phyloP scores from a whole-genome alignment of 257 asterid genomes.

The Ballota nigra region DNA sequence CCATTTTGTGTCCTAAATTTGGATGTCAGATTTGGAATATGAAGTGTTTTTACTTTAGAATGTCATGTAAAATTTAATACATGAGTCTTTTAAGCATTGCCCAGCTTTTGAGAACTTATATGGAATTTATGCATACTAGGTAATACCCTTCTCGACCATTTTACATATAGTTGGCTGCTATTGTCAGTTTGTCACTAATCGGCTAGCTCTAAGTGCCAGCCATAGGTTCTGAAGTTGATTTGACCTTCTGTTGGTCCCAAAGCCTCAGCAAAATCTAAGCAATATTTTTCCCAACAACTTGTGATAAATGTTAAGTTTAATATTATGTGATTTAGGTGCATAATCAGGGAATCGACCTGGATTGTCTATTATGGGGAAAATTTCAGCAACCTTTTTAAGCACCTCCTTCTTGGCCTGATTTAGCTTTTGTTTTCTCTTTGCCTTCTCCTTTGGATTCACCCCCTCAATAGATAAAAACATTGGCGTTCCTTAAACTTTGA shows the following conservation, averaged over 20 bases:
- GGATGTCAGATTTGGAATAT: constrained; percentile 6
- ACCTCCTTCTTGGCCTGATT: background rate
- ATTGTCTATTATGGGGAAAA: background rate
- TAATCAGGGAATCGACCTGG: background rate
- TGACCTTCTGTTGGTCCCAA: background rate
- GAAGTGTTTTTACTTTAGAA: background rate
- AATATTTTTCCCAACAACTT: too few relatives aligned
- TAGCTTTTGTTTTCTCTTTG: background rate
- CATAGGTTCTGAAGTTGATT: background rate
- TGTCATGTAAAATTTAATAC: background rate
- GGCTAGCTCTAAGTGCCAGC: background rate
- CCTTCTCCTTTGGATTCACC: background rate
- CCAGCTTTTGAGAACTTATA: constrained; percentile 12
- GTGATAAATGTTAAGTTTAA: background rate
- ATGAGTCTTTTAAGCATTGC: constrained; percentile 19
- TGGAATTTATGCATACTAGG: constrained; percentile 3
- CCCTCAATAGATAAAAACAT: background rate
- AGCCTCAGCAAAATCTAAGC: too few relatives aligned
- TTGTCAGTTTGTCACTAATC: background rate
- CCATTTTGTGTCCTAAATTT: constrained; percentile 1
- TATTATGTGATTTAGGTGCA: background rate
- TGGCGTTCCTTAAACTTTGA: background rate
- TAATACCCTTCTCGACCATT: background rate
- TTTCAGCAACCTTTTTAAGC: background rate
- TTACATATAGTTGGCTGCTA: background rate